phyloP scores from a whole-genome alignment of 176 grass and related monocot species.

The Eragrostis curvula region DNA sequence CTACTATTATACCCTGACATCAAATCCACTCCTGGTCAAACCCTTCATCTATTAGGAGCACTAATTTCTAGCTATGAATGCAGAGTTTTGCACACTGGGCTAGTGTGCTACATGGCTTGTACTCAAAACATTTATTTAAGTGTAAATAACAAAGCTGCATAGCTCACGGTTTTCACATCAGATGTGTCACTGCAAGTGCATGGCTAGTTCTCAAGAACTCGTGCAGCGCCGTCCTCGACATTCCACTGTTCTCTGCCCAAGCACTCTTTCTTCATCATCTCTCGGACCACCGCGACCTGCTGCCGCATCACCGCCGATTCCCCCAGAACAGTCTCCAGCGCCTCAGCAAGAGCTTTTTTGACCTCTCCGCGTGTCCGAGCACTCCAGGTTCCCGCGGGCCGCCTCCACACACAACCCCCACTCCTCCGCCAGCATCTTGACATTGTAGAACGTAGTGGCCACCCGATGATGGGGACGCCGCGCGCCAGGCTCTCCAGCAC shows the following conservation, averaged over 20 bases:
- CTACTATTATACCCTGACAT: too few relatives aligned
- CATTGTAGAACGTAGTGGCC: slow-evolving; percentile 51
- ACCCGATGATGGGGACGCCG: slow-evolving; percentile 41
- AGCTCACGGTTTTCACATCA: too few relatives aligned
- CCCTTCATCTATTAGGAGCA: too few relatives aligned
- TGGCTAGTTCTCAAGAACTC: background rate
- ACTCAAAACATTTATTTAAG: too few relatives aligned
- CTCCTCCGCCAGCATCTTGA: slow-evolving; percentile 28
- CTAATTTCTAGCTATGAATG: too few relatives aligned
- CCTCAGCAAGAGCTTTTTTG: too few relatives aligned
- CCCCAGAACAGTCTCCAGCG: too few relatives aligned
- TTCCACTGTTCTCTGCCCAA: background rate
- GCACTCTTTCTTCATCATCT: background rate
- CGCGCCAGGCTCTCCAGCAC: slow-evolving; percentile 42
- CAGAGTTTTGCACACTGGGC: too few relatives aligned
- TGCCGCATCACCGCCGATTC: slow-evolving; percentile 12
- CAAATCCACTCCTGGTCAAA: too few relatives aligned
- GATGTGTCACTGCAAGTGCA: background rate
- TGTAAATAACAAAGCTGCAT: too few relatives aligned
- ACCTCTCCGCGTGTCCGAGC: too few relatives aligned
- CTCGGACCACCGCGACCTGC: background rate
- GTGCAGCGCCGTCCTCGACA: background rate
- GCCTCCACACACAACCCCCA: slow-evolving; percentile 42
- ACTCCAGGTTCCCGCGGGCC: slow-evolving; percentile 40
- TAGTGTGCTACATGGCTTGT: too few relatives aligned